phyloP scores from a whole-genome alignment of 1,284 basidiomycete genomes.

The Afroboletus lepidellus region DNA sequence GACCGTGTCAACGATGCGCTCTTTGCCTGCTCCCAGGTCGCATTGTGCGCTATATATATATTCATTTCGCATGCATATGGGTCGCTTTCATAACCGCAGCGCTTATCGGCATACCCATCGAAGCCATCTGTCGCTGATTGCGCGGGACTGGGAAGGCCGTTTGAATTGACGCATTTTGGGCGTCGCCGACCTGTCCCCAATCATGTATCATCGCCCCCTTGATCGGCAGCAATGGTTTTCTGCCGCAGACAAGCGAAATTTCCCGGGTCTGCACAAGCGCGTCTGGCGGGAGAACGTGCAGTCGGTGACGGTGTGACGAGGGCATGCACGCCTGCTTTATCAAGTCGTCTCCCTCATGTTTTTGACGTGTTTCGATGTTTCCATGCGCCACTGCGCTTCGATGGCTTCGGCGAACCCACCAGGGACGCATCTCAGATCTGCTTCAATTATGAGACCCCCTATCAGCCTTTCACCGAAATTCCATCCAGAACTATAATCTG shows the following conservation, averaged over 20 bases:
- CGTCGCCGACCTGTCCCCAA: constrained; percentile 32
- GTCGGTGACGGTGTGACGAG: constrained; percentile 10
- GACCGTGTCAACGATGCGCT: constrained; percentile 10
- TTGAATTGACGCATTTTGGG: constrained; percentile 21
- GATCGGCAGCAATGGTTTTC: constrained; percentile 26
- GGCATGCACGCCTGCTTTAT: constrained; percentile 11
- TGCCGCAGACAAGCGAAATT: constrained; percentile 11
- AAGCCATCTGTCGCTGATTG: constrained; percentile 24
- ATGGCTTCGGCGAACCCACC: constrained; percentile 24
- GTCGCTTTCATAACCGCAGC: constrained; percentile 8
- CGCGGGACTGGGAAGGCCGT: constrained; percentile 16
- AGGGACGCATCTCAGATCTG: constrained; percentile 31
- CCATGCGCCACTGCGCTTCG: constrained; percentile 12
- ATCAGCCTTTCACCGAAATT: constrained; percentile 32
- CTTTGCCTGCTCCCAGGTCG: constrained; percentile 12
- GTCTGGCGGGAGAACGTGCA: constrained; percentile 4
- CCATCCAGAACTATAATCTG: constrained; percentile 20
- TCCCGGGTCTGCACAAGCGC: constrained; percentile 15
- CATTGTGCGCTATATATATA: constrained; percentile 12
- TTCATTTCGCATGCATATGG: constrained; percentile 16
- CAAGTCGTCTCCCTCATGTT: constrained; percentile 25
- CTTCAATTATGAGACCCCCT: constrained; percentile 19
- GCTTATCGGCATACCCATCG: constrained; percentile 17
- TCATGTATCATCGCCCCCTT: constrained; percentile 20
- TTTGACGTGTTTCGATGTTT: constrained; percentile 26